Conservation (phyloP, 768 basidiomycete species). For the Amanita muscaria region DNA sequence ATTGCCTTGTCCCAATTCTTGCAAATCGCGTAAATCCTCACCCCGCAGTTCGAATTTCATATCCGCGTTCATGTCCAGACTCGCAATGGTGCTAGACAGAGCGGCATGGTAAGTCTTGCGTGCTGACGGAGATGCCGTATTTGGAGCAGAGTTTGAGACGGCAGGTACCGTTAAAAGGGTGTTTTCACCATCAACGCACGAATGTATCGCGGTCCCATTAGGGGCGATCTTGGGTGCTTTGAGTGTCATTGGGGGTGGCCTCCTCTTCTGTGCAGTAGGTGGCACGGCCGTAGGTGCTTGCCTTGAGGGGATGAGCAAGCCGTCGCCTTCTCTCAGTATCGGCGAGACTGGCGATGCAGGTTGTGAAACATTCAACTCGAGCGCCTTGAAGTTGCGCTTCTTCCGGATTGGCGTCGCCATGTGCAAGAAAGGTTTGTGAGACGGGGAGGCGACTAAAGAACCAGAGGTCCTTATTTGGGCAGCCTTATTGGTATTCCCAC, state of each 20-base stretch:
- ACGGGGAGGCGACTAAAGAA: neutral
- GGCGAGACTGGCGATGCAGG: slow-evolving; percentile 28
- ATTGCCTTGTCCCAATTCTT: slow-evolving; percentile 92
- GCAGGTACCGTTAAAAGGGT: slow-evolving; percentile 40
- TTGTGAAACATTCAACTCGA: slow-evolving; percentile 59
- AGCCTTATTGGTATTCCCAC: no score
- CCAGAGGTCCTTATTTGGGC: neutral
- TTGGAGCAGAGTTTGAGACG: slow-evolving; percentile 44
- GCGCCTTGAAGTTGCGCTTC: slow-evolving; percentile 87
- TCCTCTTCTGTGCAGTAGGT: slow-evolving; percentile 45
- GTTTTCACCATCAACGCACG: slow-evolving; percentile 34
- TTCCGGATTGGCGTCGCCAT: slow-evolving; percentile 67
- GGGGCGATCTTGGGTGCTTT: slow-evolving; percentile 59
- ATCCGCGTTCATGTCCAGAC: slow-evolving; percentile 77
- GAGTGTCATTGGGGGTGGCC: slow-evolving; percentile 78
- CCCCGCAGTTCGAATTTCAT: slow-evolving; percentile 77
- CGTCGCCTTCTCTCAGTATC: neutral
- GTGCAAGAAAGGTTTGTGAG: neutral
- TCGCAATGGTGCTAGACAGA: slow-evolving; percentile 78
- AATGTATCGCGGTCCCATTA: slow-evolving; percentile 27
- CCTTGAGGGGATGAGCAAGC: neutral
- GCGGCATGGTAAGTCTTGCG: slow-evolving; percentile 68
- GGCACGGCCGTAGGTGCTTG: slow-evolving; percentile 13
- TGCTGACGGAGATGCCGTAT: slow-evolving; percentile 39
- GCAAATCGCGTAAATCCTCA: slow-evolving; percentile 85